phyloP scores from a whole-genome alignment of 257 asterid genomes.

The Salvia splendens region DNA sequence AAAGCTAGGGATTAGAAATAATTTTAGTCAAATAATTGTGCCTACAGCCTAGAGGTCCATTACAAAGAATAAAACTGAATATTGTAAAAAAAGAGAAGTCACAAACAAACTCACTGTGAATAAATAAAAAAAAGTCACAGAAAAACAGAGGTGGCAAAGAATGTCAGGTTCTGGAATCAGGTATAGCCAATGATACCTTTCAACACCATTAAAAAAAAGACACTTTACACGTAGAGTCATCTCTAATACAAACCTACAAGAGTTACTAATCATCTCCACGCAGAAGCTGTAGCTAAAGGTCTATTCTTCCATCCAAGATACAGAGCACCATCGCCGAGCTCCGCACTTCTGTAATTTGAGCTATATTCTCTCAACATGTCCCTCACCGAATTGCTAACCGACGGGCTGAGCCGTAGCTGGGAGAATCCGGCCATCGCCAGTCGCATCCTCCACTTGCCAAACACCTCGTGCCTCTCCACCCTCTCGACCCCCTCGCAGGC shows the following conservation, averaged over 20 bases:
- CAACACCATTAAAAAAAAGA: not conserved
- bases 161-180: not conserved
- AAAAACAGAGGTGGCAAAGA: not conserved
- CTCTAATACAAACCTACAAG: not conserved
- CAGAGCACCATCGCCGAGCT: conserved; percentile 56
- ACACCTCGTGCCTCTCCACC: conserved; percentile 87
- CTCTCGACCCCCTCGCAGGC: conserved; percentile 88
- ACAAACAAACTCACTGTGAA: not conserved
- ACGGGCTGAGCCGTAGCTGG: conserved; percentile 55
- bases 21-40: no score
- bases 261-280: conserved; percentile 58
- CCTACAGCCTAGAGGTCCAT: no score
- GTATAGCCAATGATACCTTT: no score
- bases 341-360: conserved; percentile 55
- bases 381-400: conserved; percentile 53
- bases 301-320: conserved; percentile 89
- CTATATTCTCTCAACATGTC: conserved; percentile 64
- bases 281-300: conserved; percentile 66
- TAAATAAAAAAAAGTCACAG: not conserved
- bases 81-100: no score
- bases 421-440: conserved; percentile 77
- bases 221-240: conserved; percentile 31
- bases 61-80: no score
- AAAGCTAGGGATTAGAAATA: no score
- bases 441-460: conserved; percentile 79